A percentile compares a stretch with the other conserved stretches of the same genome.
Evolutionary conservation across 225 moss, liverwort and hornwort genomes (phyloP).

Genomic region (Neckera pumila): DNA sequence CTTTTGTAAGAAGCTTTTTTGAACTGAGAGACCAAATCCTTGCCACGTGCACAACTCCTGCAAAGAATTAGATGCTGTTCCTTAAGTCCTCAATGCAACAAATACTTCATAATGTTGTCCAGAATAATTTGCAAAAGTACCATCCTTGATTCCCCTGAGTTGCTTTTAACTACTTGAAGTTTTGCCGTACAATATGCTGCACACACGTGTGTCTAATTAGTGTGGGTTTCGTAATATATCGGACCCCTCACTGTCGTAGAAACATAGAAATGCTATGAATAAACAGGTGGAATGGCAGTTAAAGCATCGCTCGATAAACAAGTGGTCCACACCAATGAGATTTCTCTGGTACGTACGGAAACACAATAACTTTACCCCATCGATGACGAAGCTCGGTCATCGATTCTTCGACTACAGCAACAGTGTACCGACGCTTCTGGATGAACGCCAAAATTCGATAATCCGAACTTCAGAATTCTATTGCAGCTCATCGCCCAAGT

Average conservation of each 20-base stretch:
- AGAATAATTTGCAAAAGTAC: too few relatives aligned
- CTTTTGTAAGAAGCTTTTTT: too few relatives aligned
- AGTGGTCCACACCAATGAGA: too few relatives aligned
- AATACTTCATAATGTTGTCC: not conserved
- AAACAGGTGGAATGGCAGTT: not conserved
- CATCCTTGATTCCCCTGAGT: not conserved
- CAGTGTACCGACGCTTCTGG: not conserved
- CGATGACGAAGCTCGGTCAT: not conserved
- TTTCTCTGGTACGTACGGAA: not conserved
- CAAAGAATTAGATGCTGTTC: not conserved
- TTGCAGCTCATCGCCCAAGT: not conserved
- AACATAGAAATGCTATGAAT: too few relatives aligned
- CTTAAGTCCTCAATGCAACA: not conserved
- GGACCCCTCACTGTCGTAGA: too few relatives aligned
- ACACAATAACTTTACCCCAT: not conserved
- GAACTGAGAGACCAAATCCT: not conserved
- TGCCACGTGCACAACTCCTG: not conserved
- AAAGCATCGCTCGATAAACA: not conserved
- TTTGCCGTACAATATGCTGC: too few relatives aligned
- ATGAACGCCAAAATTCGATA: not conserved
- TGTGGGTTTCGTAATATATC: not conserved
- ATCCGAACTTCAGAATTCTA: not conserved
- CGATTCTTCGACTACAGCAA: not conserved
- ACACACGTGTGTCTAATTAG: not conserved
- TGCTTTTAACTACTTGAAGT: not conserved